Conservation (phyloP, 768 basidiomycete species). For the Cystofilobasidium ferigula region DNA sequence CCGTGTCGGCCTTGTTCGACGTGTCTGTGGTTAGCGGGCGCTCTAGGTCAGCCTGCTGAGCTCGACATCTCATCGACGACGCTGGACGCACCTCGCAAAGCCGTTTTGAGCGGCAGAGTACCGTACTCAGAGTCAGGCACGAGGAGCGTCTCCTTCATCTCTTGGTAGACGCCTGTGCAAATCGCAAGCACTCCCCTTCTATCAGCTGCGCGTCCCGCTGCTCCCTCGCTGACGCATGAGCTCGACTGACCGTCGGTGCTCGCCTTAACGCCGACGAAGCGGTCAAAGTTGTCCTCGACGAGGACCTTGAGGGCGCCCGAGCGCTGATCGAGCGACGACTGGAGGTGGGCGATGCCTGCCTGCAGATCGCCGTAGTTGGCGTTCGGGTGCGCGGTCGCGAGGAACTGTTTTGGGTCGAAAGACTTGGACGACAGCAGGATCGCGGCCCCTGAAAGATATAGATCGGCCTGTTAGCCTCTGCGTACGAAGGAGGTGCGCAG, state of each 20-base stretch:
- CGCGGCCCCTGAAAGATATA: conserved; percentile 57
- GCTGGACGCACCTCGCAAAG: conserved; percentile 60
- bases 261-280: conserved; percentile 93
- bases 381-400: conserved; percentile 83
- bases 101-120: conserved; percentile 66
- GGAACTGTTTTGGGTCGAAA: conserved; percentile 88
- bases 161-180: conserved; percentile 62
- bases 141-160: conserved; percentile 84
- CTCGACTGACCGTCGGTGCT: conserved; percentile 68
- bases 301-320: conserved; percentile 89
- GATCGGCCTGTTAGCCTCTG: background rate
- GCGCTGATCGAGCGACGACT: conserved; percentile 70
- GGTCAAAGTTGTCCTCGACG: conserved; percentile 95
- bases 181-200: too few species aligned
- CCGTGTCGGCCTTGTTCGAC: conserved; percentile 85
- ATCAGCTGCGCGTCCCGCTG: background rate
- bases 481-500: too few species aligned
- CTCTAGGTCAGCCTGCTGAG: conserved; percentile 1
- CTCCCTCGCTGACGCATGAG: background rate
- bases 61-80: conserved; percentile 6
- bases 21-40: conserved; percentile 48
- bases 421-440: conserved; percentile 81
- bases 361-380: conserved; percentile 88
- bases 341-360: conserved; percentile 60
- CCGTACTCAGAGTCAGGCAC: conserved; percentile 67